These are phyloP conservation scores for Hyaloraphidium curvatum DNA, from an alignment of 192 early-diverging fungal genomes.

Conservation along the genomic window DNA sequence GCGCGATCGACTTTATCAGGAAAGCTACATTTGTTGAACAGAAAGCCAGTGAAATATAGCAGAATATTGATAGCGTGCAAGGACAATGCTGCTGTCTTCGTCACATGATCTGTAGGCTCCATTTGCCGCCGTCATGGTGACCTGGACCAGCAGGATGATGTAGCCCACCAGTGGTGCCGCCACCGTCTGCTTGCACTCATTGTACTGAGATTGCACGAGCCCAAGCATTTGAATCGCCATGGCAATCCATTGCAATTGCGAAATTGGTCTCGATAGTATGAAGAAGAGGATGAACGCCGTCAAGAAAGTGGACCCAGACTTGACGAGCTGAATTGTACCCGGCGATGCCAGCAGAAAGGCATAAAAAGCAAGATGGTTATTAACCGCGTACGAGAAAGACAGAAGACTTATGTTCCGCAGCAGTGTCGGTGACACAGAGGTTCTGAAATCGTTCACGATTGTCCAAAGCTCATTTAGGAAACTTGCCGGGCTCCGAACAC, in stretches of 20 bases:
- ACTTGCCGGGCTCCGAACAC: no score
- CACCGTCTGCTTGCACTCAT: background rate
- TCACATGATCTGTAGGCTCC: slow-evolving; percentile 7
- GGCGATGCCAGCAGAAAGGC: slow-evolving; percentile 5
- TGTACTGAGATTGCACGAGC: slow-evolving; percentile 3
- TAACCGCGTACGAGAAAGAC: slow-evolving; percentile 5
- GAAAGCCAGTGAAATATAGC: slow-evolving; percentile 5
- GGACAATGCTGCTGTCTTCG: background rate
- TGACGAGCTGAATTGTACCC: slow-evolving; percentile 7
- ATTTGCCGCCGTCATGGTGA: background rate
- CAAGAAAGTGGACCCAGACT: slow-evolving; percentile 5
- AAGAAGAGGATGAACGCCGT: slow-evolving; percentile 3
- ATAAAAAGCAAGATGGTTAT: slow-evolving; percentile 6
- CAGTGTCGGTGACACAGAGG: no score
- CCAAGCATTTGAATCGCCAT: slow-evolving; percentile 5
- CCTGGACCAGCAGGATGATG: background rate
- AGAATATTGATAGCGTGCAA: slow-evolving; percentile 7
- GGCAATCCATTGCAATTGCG: slow-evolving; percentile 7
- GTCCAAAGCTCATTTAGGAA: no score
- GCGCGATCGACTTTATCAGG: background rate
- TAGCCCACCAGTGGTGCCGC: background rate
- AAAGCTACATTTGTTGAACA: slow-evolving; percentile 1
- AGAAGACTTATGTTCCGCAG: no score
- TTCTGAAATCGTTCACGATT: no score
- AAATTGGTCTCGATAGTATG: background rate